Evolutionary conservation across 2,329 filamentous ascomycete species (phyloP).

Genomic region (Alternaria ethzedia): DNA sequence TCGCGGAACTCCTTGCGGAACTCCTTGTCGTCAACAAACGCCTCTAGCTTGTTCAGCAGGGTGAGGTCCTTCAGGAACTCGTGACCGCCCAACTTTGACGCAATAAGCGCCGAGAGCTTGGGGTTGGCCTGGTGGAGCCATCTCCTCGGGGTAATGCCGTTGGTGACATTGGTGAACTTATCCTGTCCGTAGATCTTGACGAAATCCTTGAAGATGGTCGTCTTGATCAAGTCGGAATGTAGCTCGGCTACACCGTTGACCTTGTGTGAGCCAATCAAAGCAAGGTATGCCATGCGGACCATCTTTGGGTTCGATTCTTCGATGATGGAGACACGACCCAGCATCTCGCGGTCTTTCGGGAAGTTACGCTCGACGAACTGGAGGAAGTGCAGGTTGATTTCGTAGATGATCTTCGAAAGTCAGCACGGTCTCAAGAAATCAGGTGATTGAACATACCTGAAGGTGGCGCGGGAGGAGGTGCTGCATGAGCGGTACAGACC

Average conservation of each 20-base stretch:
- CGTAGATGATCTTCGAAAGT: slow-evolving; percentile 79
- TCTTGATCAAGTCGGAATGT: slow-evolving; percentile 97
- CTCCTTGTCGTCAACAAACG: slow-evolving; percentile 80
- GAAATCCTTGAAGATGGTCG: slow-evolving; percentile 99
- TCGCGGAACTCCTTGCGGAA: slow-evolving; percentile 96
- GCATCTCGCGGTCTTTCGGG: slow-evolving; percentile 85
- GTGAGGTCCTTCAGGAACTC: slow-evolving; percentile 92
- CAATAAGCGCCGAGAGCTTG: slow-evolving; percentile 87
- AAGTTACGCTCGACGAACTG: slow-evolving; percentile 89
- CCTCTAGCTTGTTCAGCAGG: slow-evolving; percentile 82
- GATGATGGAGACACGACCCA: slow-evolving; percentile 90
- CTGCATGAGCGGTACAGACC: slow-evolving; percentile 92
- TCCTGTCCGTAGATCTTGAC: slow-evolving; percentile 92
- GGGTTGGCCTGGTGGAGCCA: slow-evolving; percentile 99
- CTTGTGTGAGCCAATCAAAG: slow-evolving; percentile 97
- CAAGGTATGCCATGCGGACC: slow-evolving; percentile 95
- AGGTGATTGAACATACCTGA: slow-evolving; percentile 54
- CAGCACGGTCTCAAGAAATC: neutral
- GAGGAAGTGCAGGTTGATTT: slow-evolving; percentile 95
- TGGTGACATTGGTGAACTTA: slow-evolving; percentile 99
- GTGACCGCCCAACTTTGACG: slow-evolving; percentile 82
- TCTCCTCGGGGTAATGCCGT: slow-evolving; percentile 92
- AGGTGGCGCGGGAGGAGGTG: slow-evolving; percentile 92
- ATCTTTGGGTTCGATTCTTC: slow-evolving; percentile 97
- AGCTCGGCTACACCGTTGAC: slow-evolving; percentile 98